Percentiles rank a stretch among this genome's conserved stretches.
These are phyloP conservation scores for Coccomyxa subellipsoidea DNA, from an alignment of 163 green algal genomes.

Conservation along the genomic window DNA sequence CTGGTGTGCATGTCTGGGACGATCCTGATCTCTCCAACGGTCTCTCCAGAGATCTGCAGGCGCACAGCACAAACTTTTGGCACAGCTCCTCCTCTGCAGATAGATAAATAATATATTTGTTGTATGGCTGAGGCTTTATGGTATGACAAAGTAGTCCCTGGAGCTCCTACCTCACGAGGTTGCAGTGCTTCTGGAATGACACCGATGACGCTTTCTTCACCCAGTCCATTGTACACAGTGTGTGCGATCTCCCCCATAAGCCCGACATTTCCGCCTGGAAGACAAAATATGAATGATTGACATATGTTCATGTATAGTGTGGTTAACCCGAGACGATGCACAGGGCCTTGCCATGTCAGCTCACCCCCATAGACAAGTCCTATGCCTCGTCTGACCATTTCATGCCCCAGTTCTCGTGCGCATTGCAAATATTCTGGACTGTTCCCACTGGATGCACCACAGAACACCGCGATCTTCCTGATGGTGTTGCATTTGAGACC, in stretches of 20 bases:
- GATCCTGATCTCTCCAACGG: slow-evolving; percentile 46
- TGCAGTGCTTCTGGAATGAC: slow-evolving; percentile 75
- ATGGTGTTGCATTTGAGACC: slow-evolving; percentile 8
- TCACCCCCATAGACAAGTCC: slow-evolving; percentile 76
- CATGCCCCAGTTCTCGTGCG: slow-evolving; percentile 50
- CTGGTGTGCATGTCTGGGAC: slow-evolving; percentile 77
- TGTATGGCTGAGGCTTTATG: too few relatives aligned
- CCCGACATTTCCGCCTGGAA: slow-evolving; percentile 72
- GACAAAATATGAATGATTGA: not conserved
- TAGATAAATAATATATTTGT: too few relatives aligned
- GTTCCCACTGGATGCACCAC: slow-evolving; percentile 37
- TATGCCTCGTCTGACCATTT: slow-evolving; percentile 58
- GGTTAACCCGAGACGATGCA: not conserved
- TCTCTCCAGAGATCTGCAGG: slow-evolving; percentile 45
- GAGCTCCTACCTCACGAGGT: slow-evolving; percentile 65
- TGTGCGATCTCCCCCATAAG: slow-evolving; percentile 84
- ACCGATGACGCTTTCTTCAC: slow-evolving; percentile 66
- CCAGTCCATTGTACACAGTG: slow-evolving; percentile 52
- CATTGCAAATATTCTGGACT: slow-evolving; percentile 41
- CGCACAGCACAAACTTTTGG: not conserved
- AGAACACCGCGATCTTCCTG: slow-evolving; percentile 51
- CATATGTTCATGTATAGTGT: not conserved
- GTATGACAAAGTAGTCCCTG: too few relatives aligned
- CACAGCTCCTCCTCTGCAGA: too few relatives aligned
- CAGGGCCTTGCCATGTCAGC: not conserved